Evolutionary conservation across 2,329 filamentous ascomycete species (phyloP), one percentile per base, ranked within the genome.

Genomic region (Anisogramma anomala): DNA sequence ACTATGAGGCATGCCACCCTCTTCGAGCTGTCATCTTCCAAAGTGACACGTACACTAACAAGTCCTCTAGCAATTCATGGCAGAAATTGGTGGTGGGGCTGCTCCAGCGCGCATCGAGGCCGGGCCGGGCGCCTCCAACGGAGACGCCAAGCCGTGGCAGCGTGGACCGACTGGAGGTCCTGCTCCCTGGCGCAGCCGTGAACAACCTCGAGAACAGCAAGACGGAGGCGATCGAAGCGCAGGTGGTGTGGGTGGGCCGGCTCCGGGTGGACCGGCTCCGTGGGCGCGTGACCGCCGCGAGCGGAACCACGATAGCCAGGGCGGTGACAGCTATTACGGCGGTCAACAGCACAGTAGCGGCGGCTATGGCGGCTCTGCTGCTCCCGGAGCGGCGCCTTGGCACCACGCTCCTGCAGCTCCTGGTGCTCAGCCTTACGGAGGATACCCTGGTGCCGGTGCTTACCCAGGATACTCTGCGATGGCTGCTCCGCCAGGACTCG

Each of bases 101-200:
- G 74, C 82, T 27, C 82, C 80, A 52, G 81, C 80, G 50, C 84
- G 84, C 49, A 94, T 98, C 56, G 91, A 94, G 65, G 85, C 82
- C 48, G 85, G 84, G 10, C 83, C 85, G 43, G 77, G 76, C 41
- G 69, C 72, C 49, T 66, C 64, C 43, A 46, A 46, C 26, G 68
- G 67, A 49, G 78, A 82, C 51, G 69, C 75, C 51, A 89, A 85
- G 62, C 88, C 88, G 37, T 95, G 87, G 87, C 83, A 94, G 59
- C 79, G 84, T 56, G 84, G 82, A 27, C 84, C 86, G 14, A 87
- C 83, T 22, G 85, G 84, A 43, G 85, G 81, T 44, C 75, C 84
- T 58, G 87, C 87, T 51, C 87, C 87, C 6, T 94, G 88, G 85
- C 71, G 74, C 45, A 63, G 60, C 20, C 70, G 76, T 49, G 65